These are phyloP conservation scores for Karstenula rhodostoma DNA, from an alignment of 2,329 filamentous ascomycete species.

Conservation along the genomic window DNA sequence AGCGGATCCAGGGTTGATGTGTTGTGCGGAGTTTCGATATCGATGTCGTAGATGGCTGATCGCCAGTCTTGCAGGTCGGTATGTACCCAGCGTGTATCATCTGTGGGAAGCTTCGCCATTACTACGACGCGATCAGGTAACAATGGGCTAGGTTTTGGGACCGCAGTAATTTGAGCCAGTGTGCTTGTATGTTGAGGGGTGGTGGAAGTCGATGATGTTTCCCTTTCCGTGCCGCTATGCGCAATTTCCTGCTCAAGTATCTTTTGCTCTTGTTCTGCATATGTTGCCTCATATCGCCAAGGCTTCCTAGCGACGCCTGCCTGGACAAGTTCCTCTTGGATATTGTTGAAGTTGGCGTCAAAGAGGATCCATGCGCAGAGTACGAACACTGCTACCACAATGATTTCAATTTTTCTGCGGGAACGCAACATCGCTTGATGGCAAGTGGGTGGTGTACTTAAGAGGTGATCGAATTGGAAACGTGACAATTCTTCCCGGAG, in stretches of 20 bases:
- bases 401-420: constrained; percentile 20
- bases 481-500: not conserved
- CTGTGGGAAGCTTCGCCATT: constrained; percentile 26
- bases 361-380: constrained; percentile 27
- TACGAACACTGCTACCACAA: constrained; percentile 23
- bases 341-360: constrained; percentile 19
- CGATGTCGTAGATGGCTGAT: constrained; percentile 51
- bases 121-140: constrained; percentile 29
- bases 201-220: constrained; percentile 13
- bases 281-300: constrained; percentile 22
- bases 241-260: constrained; percentile 17
- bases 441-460: constrained; percentile 10
- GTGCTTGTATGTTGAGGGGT: constrained; percentile 16
- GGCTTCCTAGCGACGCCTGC: constrained; percentile 15
- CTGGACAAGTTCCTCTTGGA: constrained; percentile 12
- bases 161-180: constrained; percentile 15
- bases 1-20: constrained; percentile 26
- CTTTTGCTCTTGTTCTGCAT: constrained; percentile 22
- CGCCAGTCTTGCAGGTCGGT: constrained; percentile 45
- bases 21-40: constrained; percentile 25
- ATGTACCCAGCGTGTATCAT: constrained; percentile 33
- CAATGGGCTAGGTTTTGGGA: constrained; percentile 18
- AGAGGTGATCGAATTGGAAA: constrained; percentile 7
- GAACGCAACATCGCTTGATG: constrained; percentile 21
- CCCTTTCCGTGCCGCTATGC: constrained; percentile 16